Evolutionary conservation across 192 early-diverging fungal genomes (phyloP).

Genomic region (Podila verticillata): DNA sequence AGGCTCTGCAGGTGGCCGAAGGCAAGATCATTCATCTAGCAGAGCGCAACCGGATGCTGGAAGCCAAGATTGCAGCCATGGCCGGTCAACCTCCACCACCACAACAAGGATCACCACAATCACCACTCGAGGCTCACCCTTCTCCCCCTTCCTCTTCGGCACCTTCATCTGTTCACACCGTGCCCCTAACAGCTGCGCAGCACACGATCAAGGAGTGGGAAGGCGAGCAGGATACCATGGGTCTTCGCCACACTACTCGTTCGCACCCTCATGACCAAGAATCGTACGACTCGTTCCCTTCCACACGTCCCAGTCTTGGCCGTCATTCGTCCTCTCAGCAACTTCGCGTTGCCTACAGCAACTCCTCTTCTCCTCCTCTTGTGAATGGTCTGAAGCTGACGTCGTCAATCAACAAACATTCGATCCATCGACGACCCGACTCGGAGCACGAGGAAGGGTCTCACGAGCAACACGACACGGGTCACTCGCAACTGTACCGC

Average conservation of each 20-base stretch:
- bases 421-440: constrained; percentile 1
- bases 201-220: constrained; percentile 6
- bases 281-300: constrained; percentile 12
- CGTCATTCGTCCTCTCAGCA: constrained; percentile 9
- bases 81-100: background rate
- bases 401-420: background rate
- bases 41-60: constrained; percentile 21
- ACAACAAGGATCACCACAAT: constrained; percentile 1
- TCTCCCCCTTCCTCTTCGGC: background rate
- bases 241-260: background rate
- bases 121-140: background rate
- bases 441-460: background rate
- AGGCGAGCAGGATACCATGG: constrained; percentile 3
- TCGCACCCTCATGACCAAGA: background rate
- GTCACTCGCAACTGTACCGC: background rate
- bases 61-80: background rate
- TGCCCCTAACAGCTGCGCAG: background rate
- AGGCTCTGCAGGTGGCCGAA: constrained; percentile 63
- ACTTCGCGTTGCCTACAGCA: background rate
- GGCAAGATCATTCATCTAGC: constrained; percentile 49
- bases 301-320: constrained; percentile 17
- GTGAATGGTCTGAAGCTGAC: background rate
- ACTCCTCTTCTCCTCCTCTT: background rate
- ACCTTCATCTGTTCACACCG: background rate
- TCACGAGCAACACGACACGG: background rate